Base-by-base conservation (phyloP, 2,329 filamentous ascomycete genomes). In the Curvularia verruculosa region DNA sequence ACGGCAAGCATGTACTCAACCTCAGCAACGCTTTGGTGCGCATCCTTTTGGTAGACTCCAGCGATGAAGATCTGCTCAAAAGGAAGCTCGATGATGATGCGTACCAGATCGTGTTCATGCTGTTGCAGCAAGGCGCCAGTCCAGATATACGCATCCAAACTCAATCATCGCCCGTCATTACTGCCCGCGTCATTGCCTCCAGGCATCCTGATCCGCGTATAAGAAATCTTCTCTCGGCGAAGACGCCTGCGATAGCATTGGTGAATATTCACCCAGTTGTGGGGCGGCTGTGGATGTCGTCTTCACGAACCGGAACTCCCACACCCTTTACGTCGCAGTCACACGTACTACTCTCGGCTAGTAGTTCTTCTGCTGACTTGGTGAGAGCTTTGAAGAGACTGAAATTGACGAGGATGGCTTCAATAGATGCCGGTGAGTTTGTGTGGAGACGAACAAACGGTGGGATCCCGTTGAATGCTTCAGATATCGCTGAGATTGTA, bases 61-160 rank as follows among this genome's bases (percentile, higher is more conserved):
- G 34, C 44, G 34, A 43, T 26, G 44, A 36, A 21, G 36, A 48
- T 18, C 23, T 54, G 19, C 44, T 63, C 41, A 63, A 56, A 49
- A 56, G 54, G 46, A 43, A 60, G 51, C 18, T 60, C 15, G 47
- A 60, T 60, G 49, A 60, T 45, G 44, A 60, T 48, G 45, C 46
- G 15, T 58, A 58, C 52, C 57, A 58, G 51, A 63, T 63, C 43
- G 57, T 63, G 39, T 53, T 58, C 15, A 55, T 60, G 49, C 54
- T 63, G 29, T 49, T 63, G 44, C 39, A 54, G 45, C 52, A 60
- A 37, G 57, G 54, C 21, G 60, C 57, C 37, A 49, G 54, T 47
- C 57, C 57, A 15, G 49, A 63, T 54, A 45, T 57, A 34, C 51
- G 40, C 41, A 47, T 58, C 37, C 24, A 51, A 36, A 53, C 23